phyloP scores from a whole-genome alignment of 1,139 yeast species.

The Kodamaea alishanica region DNA sequence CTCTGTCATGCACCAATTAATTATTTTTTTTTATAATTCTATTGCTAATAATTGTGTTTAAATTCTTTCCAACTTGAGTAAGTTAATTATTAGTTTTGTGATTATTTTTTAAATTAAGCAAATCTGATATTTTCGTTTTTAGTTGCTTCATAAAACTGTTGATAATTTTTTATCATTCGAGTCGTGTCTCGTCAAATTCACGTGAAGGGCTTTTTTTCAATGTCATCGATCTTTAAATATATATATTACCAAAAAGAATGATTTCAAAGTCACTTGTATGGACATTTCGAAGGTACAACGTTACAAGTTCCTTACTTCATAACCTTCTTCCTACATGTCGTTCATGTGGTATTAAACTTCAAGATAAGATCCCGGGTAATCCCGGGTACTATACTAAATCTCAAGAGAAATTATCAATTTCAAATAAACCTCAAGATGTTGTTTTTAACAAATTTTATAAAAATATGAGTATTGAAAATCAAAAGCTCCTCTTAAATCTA shows the following conservation, averaged over 20 bases:
- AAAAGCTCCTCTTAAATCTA: slow-evolving; percentile 22
- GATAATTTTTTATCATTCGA: too few species aligned
- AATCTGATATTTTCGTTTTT: too few species aligned
- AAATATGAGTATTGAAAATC: slow-evolving; percentile 24
- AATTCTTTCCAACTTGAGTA: too few species aligned
- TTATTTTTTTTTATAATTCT: background rate
- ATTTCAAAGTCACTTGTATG: background rate
- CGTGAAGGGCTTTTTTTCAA: too few species aligned
- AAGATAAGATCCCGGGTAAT: slow-evolving; percentile 27
- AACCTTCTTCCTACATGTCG: slow-evolving; percentile 18
- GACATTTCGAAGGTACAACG: slow-evolving; percentile 4
- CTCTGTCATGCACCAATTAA: slow-evolving; percentile 4
- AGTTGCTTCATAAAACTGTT: too few species aligned
- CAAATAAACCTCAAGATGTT: slow-evolving; percentile 18
- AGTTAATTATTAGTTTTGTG: too few species aligned
- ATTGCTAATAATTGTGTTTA: background rate
- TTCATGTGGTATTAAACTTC: slow-evolving; percentile 56
- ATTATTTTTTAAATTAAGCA: too few species aligned
- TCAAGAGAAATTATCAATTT: slow-evolving; percentile 4
- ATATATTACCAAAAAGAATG: too few species aligned
- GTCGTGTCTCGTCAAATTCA: too few species aligned
- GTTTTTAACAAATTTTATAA: slow-evolving; percentile 20
- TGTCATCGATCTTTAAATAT: too few species aligned
- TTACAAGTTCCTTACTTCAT: slow-evolving; percentile 10
- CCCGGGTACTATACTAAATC: slow-evolving; percentile 40